Percentiles rank a stretch among this genome's conserved stretches.
Conservation (phyloP, 2,329 filamentous ascomycete genomes). For the Alternaria burnsii region DNA sequence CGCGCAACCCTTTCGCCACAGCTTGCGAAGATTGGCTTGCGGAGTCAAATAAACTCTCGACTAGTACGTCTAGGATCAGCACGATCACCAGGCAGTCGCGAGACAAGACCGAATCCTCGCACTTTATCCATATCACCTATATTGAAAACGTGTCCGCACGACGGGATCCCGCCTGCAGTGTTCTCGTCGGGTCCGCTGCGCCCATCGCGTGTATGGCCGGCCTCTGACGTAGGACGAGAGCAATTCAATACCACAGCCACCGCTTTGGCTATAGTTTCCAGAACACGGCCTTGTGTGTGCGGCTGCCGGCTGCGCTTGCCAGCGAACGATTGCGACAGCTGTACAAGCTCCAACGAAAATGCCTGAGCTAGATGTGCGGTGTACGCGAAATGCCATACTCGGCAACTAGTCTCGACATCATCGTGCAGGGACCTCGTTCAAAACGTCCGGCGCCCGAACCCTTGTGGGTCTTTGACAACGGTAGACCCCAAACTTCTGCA, state of each 20-base stretch:
- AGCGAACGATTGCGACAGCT: slow-evolving; percentile 10
- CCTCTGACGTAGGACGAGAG: slow-evolving; percentile 31
- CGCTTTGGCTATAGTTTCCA: slow-evolving; percentile 7
- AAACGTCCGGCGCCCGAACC: slow-evolving; percentile 18
- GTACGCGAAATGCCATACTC: slow-evolving; percentile 10
- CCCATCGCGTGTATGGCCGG: slow-evolving; percentile 22
- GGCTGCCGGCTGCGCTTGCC: slow-evolving; percentile 12
- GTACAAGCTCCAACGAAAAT: neutral
- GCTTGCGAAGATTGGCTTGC: slow-evolving; percentile 13
- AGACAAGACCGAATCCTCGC: slow-evolving; percentile 12
- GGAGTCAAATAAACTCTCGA: slow-evolving; percentile 25
- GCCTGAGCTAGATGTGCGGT: slow-evolving; percentile 7
- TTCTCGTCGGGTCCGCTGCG: neutral
- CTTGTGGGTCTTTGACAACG: slow-evolving; percentile 24
- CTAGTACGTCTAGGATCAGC: slow-evolving; percentile 24
- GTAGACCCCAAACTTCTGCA: slow-evolving; percentile 12
- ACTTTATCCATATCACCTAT: slow-evolving; percentile 19
- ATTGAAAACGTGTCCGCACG: slow-evolving; percentile 24
- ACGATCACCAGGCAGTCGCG: slow-evolving; percentile 22
- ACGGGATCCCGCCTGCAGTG: slow-evolving; percentile 14
- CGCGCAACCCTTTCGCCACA: slow-evolving; percentile 39
- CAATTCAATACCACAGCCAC: slow-evolving; percentile 15
- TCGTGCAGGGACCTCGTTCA: slow-evolving; percentile 22
- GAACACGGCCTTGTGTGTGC: slow-evolving; percentile 1
- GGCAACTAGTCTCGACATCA: slow-evolving; percentile 29